Evolutionary conservation across 768 basidiomycete genomes (phyloP).

Genomic region (Glaciozyma martinii): DNA sequence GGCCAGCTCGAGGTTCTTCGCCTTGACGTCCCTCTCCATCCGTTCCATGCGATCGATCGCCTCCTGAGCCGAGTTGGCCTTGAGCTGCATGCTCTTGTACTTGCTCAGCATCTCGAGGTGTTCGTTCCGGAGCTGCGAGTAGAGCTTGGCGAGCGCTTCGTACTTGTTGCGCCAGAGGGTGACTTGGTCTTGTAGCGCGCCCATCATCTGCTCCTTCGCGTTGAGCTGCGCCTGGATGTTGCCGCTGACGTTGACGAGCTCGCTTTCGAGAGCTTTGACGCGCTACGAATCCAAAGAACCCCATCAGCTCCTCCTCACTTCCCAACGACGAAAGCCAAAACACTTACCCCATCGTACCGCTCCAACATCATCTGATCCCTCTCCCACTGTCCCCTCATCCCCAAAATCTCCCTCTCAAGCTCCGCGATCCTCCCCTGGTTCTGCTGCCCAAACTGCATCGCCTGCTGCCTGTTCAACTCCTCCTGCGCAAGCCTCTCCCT

Average conservation of each 20-base stretch:
- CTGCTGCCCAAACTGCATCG: slow-evolving; percentile 64
- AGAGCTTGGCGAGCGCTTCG: slow-evolving; percentile 93
- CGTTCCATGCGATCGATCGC: slow-evolving; percentile 96
- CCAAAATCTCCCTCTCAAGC: slow-evolving; percentile 79
- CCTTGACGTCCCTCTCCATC: slow-evolving; percentile 95
- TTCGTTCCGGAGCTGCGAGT: slow-evolving; percentile 93
- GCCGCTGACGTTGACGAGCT: slow-evolving; percentile 61
- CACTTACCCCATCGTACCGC: slow-evolving; percentile 89
- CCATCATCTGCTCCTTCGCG: slow-evolving; percentile 91
- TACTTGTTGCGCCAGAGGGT: slow-evolving; percentile 97
- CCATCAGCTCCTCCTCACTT: neutral
- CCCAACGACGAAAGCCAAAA: slow-evolving; percentile 15
- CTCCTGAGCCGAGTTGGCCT: slow-evolving; percentile 96
- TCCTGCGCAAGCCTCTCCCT: slow-evolving; percentile 81
- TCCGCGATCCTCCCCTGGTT: slow-evolving; percentile 63
- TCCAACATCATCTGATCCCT: slow-evolving; percentile 94
- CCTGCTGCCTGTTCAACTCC: slow-evolving; percentile 55
- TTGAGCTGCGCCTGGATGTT: slow-evolving; percentile 76
- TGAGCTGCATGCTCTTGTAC: slow-evolving; percentile 94
- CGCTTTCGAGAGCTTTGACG: slow-evolving; percentile 89
- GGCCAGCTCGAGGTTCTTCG: slow-evolving; percentile 96
- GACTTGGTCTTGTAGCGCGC: slow-evolving; percentile 92
- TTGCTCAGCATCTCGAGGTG: slow-evolving; percentile 95
- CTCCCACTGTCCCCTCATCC: slow-evolving; percentile 93
- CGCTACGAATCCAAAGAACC: slow-evolving; percentile 50